A percentile compares a stretch with the other conserved stretches of the same genome.
These are phyloP conservation scores for Avicennia marina DNA, from an alignment of 257 asterid species.

Conservation along the genomic window DNA sequence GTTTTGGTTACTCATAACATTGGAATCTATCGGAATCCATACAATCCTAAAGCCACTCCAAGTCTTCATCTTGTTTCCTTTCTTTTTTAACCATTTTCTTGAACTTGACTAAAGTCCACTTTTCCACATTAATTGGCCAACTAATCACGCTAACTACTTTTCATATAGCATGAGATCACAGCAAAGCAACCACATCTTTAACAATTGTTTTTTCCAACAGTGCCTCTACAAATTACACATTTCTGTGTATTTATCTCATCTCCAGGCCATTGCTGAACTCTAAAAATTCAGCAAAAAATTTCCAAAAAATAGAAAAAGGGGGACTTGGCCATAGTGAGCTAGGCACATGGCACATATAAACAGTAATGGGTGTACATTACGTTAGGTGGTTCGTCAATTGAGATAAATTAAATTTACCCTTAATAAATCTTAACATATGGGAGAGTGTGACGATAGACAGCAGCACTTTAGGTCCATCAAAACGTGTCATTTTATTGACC, in stretches of 20 bases:
- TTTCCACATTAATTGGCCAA: neutral
- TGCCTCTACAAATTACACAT: neutral
- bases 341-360: constrained; percentile 5
- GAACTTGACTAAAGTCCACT: constrained; percentile 3
- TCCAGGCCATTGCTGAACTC: neutral
- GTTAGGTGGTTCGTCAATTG: constrained; percentile 3
- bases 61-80: constrained; percentile 8
- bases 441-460: constrained; percentile 6
- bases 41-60: too few species aligned
- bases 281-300: neutral
- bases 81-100: neutral
- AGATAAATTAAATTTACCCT: neutral
- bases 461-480: constrained; percentile 2
- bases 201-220: neutral
- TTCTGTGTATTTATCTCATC: neutral
- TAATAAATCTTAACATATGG: constrained; percentile 1
- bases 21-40: too few species aligned
- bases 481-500: too few species aligned
- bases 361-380: neutral
- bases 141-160: neutral
- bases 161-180: neutral
- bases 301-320: neutral
- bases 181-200: neutral
- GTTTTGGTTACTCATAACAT: too few species aligned
- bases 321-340: constrained; percentile 1